Evolutionary conservation across 2,329 filamentous ascomycete genomes (phyloP), one percentile per base, ranked within the genome.

Genomic region (Hansfordia pulvinata): DNA sequence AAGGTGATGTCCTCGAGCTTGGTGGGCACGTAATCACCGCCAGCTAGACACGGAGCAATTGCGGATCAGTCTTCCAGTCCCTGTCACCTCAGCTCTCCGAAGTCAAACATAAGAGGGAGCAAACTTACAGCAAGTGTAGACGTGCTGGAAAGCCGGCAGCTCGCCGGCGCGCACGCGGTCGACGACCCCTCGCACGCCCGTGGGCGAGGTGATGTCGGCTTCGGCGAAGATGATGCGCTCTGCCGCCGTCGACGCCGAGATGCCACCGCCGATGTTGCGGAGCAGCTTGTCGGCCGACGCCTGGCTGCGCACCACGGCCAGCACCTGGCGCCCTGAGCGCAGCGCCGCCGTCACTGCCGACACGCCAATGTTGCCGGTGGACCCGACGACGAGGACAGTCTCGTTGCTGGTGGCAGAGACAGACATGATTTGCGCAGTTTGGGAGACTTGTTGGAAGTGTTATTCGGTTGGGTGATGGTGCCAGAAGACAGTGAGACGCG

Each of bases 351-450:
- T 43, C 17, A 52, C 33, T 19, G 46, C 49, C 4, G 50, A 35
- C 5, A 47, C 33, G 32, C 53, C 52, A 25, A 56, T 52, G 32
- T 56, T 53, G 11, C 52, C 52, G 7, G 51, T 53, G 2, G 52
- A 42, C 19, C 51, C 53, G 23, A 56, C 40, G 20, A 58, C 36
- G 12, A 58, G 42, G 27, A 57, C 43, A 6, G 48, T 51, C 26
- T 50, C 32, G 33, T 35, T 38, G 23, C 10, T 22, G 10, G n/a
- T 12, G n/a, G n/a, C n/a, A n/a, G n/a, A n/a, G n/a, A n/a, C n/a
- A n/a, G n/a, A n/a, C n/a, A n/a, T n/a, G n/a, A n/a, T n/a, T n/a
- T n/a, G n/a, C n/a, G n/a, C n/a, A n/a, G n/a, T n/a, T n/a, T n/a
- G n/a, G n/a, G n/a, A n/a, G n/a, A n/a, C n/a, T n/a, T n/a, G n/a